Conservation (phyloP, 1,284 basidiomycete species). For the Cutaneotrichosporon sp. region DNA sequence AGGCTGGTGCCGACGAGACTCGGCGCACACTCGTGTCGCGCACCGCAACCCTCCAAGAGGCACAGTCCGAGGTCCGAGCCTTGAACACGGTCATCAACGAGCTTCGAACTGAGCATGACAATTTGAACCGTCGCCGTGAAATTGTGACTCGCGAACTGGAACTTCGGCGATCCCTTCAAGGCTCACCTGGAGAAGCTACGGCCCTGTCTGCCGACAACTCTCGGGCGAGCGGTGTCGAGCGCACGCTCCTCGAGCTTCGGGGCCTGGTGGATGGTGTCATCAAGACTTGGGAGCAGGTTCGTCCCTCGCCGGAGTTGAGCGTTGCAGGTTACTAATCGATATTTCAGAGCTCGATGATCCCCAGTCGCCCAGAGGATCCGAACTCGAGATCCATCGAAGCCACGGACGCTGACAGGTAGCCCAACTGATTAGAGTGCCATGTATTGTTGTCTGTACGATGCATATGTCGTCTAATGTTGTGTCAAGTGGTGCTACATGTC, state of each 20-base stretch:
- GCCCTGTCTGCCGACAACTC: not conserved
- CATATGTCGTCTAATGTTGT: conserved; percentile 21
- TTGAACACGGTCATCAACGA: conserved; percentile 35
- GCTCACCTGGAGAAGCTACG: conserved; percentile 14
- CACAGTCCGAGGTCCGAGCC: conserved; percentile 34
- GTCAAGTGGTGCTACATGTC: conserved; percentile 39
- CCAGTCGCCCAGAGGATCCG: conserved; percentile 5
- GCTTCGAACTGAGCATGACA: conserved; percentile 35
- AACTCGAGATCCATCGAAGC: not conserved
- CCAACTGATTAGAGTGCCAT: not conserved
- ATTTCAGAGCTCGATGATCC: conserved; percentile 9
- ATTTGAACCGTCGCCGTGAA: conserved; percentile 29
- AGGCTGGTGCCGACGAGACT: conserved; percentile 18
- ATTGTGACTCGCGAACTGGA: conserved; percentile 36
- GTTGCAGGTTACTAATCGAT: not conserved
- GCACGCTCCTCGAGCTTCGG: conserved; percentile 43
- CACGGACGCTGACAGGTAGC: not conserved
- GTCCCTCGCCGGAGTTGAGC: conserved; percentile 13
- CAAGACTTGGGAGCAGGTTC: conserved; percentile 42
- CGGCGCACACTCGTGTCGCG: conserved; percentile 24
- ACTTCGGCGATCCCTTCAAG: conserved; percentile 25
- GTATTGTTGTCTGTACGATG: conserved; percentile 12
- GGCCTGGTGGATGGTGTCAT: conserved; percentile 45
- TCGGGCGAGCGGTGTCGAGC: conserved; percentile 33
- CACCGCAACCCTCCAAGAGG: conserved; percentile 6